phyloP scores from a whole-genome alignment of 805 yeast species.

The Starmerella sirachaensis region DNA sequence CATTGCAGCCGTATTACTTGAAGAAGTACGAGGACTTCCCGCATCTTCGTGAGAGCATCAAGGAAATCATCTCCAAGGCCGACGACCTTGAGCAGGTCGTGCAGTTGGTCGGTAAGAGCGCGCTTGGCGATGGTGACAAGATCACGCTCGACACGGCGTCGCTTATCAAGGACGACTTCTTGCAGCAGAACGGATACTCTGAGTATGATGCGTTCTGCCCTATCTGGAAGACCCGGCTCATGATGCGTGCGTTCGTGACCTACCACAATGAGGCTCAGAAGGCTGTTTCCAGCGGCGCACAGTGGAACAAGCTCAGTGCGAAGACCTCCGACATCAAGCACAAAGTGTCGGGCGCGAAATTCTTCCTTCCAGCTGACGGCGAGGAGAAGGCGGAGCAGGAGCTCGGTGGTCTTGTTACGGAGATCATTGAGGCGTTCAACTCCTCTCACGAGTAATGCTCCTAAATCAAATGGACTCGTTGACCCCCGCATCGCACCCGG shows the following conservation, averaged over 20 bases:
- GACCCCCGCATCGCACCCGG: too few species aligned
- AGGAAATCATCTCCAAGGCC: slow-evolving; percentile 89
- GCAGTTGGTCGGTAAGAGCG: slow-evolving; percentile 97
- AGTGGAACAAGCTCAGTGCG: slow-evolving; percentile 86
- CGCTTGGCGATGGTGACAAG: slow-evolving; percentile 91
- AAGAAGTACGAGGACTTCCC: slow-evolving; percentile 85
- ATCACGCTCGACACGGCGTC: slow-evolving; percentile 87
- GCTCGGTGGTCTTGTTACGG: slow-evolving; percentile 61
- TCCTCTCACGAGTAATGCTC: slow-evolving; percentile 85
- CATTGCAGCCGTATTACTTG: slow-evolving; percentile 76
- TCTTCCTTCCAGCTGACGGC: slow-evolving; percentile 91
- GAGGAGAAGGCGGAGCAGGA: slow-evolving; percentile 62
- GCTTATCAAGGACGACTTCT: slow-evolving; percentile 91
- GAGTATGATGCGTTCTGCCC: slow-evolving; percentile 98
- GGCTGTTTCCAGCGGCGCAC: slow-evolving; percentile 85
- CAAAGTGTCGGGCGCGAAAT: slow-evolving; percentile 86
- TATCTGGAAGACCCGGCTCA: slow-evolving; percentile 94
- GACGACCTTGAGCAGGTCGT: slow-evolving; percentile 99
- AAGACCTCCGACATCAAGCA: slow-evolving; percentile 86
- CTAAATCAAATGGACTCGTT: too few species aligned
- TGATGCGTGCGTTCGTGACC: slow-evolving; percentile 90
- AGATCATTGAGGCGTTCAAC: slow-evolving; percentile 81
- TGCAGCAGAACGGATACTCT: slow-evolving; percentile 98
- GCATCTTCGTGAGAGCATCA: slow-evolving; percentile 74
- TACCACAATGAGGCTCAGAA: slow-evolving; percentile 97